A percentile compares a stretch with the other conserved stretches of the same genome.
Conservation (phyloP, 31 red algal genomes). For the Asparagopsis taxiformis region DNA sequence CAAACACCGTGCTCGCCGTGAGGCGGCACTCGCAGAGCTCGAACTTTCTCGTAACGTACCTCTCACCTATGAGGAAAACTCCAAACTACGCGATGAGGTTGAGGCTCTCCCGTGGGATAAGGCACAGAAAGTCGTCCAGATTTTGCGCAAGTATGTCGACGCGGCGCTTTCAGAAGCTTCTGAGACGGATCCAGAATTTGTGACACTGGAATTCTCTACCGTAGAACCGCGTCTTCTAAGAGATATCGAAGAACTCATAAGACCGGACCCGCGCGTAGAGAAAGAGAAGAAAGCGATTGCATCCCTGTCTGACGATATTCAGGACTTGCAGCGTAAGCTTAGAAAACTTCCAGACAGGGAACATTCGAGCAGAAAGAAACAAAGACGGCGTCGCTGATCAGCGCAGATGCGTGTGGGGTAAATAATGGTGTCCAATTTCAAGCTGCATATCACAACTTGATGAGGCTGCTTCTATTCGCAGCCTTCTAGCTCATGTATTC, state of each 20-base stretch:
- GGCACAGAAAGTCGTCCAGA: constrained; percentile 40
- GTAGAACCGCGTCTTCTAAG: constrained; percentile 42
- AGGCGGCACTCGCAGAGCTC: constrained; percentile 29
- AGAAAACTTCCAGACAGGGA: constrained; percentile 13
- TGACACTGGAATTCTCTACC: constrained; percentile 41
- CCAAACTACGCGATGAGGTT: constrained; percentile 41
- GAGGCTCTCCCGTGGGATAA: constrained; percentile 36
- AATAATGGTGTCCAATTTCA: too few species aligned
- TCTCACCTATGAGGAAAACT: constrained; percentile 34
- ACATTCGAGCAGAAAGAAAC: constrained; percentile 37
- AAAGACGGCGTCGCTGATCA: constrained; percentile 43
- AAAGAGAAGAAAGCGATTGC: constrained; percentile 24
- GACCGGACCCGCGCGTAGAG: constrained; percentile 25
- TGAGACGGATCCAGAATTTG: constrained; percentile 46
- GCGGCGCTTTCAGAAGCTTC: constrained; percentile 22
- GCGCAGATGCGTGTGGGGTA: too few species aligned
- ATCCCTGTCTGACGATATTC: constrained; percentile 23
- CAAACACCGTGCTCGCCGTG: constrained; percentile 27
- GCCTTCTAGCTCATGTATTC: too few species aligned
- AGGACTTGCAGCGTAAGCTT: constrained; percentile 17
- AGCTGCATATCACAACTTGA: too few species aligned
- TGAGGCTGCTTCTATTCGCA: too few species aligned
- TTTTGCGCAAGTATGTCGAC: constrained; percentile 55
- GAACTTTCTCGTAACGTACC: constrained; percentile 27
- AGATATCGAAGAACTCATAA: constrained; percentile 41